Percentiles rank a stretch among this genome's conserved stretches.
Evolutionary conservation across 495 filamentous ascomycete species (phyloP).

Genomic region (Massariosphaeria phaeospora): DNA sequence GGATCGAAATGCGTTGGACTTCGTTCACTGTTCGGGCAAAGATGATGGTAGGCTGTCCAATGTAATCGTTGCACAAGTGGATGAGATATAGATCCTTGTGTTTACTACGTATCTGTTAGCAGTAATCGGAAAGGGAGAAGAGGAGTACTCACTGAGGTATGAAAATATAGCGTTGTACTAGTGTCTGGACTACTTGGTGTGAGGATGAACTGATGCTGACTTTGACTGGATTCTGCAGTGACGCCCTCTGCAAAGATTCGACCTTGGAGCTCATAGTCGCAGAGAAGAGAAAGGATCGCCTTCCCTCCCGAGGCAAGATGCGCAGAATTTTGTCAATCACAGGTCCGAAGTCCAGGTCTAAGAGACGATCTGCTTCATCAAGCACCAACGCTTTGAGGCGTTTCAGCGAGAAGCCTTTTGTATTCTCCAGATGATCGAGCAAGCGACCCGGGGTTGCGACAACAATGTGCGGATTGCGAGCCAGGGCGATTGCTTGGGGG

Average conservation of each 20-base stretch:
- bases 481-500: slow-evolving; percentile 77
- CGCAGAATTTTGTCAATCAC: slow-evolving; percentile 89
- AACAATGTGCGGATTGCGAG: slow-evolving; percentile 85
- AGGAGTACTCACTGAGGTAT: slow-evolving; percentile 45
- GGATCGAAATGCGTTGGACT: slow-evolving; percentile 73
- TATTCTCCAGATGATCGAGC: slow-evolving; percentile 92
- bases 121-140: not conserved
- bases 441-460: slow-evolving; percentile 87
- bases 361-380: slow-evolving; percentile 88
- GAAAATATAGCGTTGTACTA: slow-evolving; percentile 78
- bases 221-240: slow-evolving; percentile 68
- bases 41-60: slow-evolving; percentile 77
- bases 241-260: slow-evolving; percentile 84
- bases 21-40: slow-evolving; percentile 94
- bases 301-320: slow-evolving; percentile 68
- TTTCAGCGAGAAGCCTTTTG: slow-evolving; percentile 83
- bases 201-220: slow-evolving; percentile 71
- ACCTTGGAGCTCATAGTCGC: slow-evolving; percentile 92
- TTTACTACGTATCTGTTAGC: slow-evolving; percentile 2
- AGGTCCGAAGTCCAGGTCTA: slow-evolving; percentile 92
- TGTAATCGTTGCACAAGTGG: slow-evolving; percentile 76
- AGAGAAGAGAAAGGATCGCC: slow-evolving; percentile 83
- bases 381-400: slow-evolving; percentile 76
- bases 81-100: slow-evolving; percentile 90
- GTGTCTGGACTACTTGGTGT: slow-evolving; percentile 81